phyloP scores from a whole-genome alignment of 805 yeast genomes.

The Kregervanrija pseudodelftensis region DNA sequence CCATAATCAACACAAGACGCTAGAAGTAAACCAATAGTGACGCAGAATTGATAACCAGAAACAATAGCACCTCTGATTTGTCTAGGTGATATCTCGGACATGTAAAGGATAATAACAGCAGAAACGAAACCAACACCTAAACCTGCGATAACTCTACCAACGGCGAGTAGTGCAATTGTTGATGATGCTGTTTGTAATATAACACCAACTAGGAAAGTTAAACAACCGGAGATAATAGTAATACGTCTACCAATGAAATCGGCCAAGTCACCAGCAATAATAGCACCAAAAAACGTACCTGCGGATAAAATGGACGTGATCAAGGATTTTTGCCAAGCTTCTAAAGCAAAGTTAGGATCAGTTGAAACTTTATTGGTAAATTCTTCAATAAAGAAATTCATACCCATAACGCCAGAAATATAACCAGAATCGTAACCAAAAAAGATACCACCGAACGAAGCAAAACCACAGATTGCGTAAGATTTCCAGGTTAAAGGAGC shows the following conservation, averaged over 20 bases:
- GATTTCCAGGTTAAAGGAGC: constrained; percentile 32
- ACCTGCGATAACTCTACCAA: constrained; percentile 72
- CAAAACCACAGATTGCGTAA: constrained; percentile 43
- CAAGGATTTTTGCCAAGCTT: constrained; percentile 31
- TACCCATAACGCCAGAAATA: constrained; percentile 59
- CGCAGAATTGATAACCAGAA: constrained; percentile 56
- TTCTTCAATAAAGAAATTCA: constrained; percentile 37
- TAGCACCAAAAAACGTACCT: constrained; percentile 67
- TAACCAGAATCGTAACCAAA: constrained; percentile 68
- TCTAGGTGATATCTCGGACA: constrained; percentile 73
- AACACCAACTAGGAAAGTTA: constrained; percentile 42
- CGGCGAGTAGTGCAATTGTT: constrained; percentile 43
- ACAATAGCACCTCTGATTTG: constrained; percentile 76
- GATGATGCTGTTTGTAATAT: constrained; percentile 40
- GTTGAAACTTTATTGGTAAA: constrained; percentile 28
- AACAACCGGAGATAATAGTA: constrained; percentile 37
- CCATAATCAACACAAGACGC: constrained; percentile 70
- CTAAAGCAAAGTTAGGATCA: constrained; percentile 17
- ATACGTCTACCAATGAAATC: constrained; percentile 41
- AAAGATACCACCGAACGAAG: constrained; percentile 61
- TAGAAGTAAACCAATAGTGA: constrained; percentile 64
- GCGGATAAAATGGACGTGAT: constrained; percentile 69
- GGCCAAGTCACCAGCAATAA: constrained; percentile 50
- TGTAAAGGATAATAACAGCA: constrained; percentile 70
- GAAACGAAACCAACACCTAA: constrained; percentile 73